Conservation (phyloP, 805 yeast genomes). For the Kluyveromyces lactis region DNA sequence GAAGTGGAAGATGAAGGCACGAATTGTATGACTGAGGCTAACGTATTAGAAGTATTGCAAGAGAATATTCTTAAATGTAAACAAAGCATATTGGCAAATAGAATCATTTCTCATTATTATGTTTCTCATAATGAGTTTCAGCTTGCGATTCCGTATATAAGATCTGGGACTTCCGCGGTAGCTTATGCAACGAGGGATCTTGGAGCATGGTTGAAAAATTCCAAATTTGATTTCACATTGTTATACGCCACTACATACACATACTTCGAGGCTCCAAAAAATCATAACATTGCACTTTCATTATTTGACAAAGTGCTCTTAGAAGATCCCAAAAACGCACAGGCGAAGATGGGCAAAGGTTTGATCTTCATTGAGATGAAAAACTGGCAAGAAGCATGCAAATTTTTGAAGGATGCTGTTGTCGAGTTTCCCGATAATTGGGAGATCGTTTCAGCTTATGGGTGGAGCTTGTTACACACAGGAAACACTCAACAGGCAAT, state of each 20-base stretch:
- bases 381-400: slow-evolving; percentile 45
- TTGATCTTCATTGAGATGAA: slow-evolving; percentile 63
- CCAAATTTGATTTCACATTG: slow-evolving; percentile 53
- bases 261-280: slow-evolving; percentile 84
- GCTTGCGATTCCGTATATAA: slow-evolving; percentile 51
- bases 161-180: slow-evolving; percentile 48
- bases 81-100: slow-evolving; percentile 48
- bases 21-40: slow-evolving; percentile 36
- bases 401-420: slow-evolving; percentile 44
- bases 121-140: slow-evolving; percentile 55
- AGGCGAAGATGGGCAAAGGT: slow-evolving; percentile 77
- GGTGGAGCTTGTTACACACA: slow-evolving; percentile 67
- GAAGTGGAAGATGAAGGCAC: slow-evolving; percentile 15
- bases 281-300: slow-evolving; percentile 64
- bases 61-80: slow-evolving; percentile 42
- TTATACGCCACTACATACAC: slow-evolving; percentile 71
- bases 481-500: slow-evolving; percentile 43
- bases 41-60: slow-evolving; percentile 40
- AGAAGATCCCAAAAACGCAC: slow-evolving; percentile 37
- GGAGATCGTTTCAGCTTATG: slow-evolving; percentile 58
- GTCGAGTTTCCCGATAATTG: slow-evolving; percentile 41
- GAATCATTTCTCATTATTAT: slow-evolving; percentile 56
- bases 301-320: slow-evolving; percentile 57
- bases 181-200: slow-evolving; percentile 39
- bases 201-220: slow-evolving; percentile 40